Percentiles rank a stretch among this genome's conserved stretches.
These are phyloP conservation scores for Boletus semigastroideus DNA, from an alignment of 1,284 basidiomycete genomes.

Conservation along the genomic window DNA sequence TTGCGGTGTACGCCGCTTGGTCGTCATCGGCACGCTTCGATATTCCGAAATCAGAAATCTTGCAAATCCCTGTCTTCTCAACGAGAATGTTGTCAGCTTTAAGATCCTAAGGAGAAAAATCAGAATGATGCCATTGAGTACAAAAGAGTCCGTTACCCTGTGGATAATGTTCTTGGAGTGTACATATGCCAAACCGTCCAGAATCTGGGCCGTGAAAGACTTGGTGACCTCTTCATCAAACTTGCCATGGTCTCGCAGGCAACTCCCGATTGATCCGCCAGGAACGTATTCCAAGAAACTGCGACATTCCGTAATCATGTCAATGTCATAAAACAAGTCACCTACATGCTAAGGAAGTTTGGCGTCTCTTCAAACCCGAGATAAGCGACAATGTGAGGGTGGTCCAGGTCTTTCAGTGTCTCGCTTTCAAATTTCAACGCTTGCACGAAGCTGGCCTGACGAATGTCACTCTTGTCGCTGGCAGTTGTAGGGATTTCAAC, in stretches of 20 bases:
- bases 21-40: constrained; percentile 89
- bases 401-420: constrained; percentile 94
- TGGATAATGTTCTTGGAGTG: constrained; percentile 93
- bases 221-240: constrained; percentile 92
- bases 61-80: constrained; percentile 90
- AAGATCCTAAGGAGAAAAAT: constrained; percentile 63
- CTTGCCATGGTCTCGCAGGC: constrained; percentile 89
- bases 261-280: constrained; percentile 94
- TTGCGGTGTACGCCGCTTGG: constrained; percentile 80
- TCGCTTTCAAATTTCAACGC: constrained; percentile 94
- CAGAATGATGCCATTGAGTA: not conserved
- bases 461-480: constrained; percentile 85
- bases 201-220: constrained; percentile 91
- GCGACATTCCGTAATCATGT: constrained; percentile 14
- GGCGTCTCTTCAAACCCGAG: constrained; percentile 96
- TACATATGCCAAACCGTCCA: constrained; percentile 90
- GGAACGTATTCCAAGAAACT: constrained; percentile 98
- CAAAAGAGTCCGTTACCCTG: constrained; percentile 53
- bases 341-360: constrained; percentile 89
- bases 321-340: constrained; percentile 15
- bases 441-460: constrained; percentile 86
- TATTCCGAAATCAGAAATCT: constrained; percentile 98
- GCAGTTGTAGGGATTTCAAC: constrained; percentile 92
- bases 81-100: constrained; percentile 99
- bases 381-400: constrained; percentile 97